A percentile compares a stretch with the other conserved stretches of the same genome.
Evolutionary conservation across 495 filamentous ascomycete species (phyloP).

Genomic region (Rhypophila decipiens): DNA sequence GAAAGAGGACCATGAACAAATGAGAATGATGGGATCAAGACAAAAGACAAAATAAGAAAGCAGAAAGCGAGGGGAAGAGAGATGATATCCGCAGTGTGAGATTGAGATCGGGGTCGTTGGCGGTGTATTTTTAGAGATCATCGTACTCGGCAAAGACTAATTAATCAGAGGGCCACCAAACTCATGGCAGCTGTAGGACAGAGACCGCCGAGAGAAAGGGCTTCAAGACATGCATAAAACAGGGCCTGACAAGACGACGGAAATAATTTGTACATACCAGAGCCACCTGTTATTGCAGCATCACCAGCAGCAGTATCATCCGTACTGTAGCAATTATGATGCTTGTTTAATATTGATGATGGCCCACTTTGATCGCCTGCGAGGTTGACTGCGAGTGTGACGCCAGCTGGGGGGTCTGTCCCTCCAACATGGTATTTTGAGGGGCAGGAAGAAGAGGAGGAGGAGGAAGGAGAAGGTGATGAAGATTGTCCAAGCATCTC

Average conservation of each 20-base stretch:
- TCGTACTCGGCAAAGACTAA: too few relatives aligned
- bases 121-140: not conserved
- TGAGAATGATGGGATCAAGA: not conserved
- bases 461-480: too few relatives aligned
- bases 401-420: too few relatives aligned
- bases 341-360: too few relatives aligned
- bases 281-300: not conserved
- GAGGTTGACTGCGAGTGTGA: too few relatives aligned
- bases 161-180: too few relatives aligned
- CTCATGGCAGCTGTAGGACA: too few relatives aligned
- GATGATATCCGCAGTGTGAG: not conserved
- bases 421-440: too few relatives aligned
- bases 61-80: not conserved
- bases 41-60: not conserved
- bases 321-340: too few relatives aligned
- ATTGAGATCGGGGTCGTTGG: too few relatives aligned
- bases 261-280: not conserved
- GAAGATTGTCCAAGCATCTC: conserved; percentile 13
- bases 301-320: not conserved
- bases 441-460: too few relatives aligned
- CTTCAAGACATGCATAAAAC: not conserved
- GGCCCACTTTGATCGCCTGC: too few relatives aligned
- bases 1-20: not conserved
- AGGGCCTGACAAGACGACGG: not conserved
- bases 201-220: not conserved